Base-by-base conservation (phyloP, 495 filamentous ascomycete genomes). In the Penicillium diatomitis region DNA sequence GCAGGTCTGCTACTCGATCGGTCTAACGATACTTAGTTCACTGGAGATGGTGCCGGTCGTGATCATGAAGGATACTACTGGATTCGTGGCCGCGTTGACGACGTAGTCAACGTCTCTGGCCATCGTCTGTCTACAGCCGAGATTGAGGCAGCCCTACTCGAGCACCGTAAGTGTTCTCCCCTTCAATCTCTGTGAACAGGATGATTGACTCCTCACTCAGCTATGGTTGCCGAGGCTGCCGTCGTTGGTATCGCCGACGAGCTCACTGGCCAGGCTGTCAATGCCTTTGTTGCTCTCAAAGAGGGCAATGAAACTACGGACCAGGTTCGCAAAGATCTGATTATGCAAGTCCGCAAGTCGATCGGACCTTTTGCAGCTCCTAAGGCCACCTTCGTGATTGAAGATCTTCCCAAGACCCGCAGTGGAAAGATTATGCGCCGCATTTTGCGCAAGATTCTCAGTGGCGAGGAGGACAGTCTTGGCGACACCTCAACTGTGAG, bases 1-100 rank as follows among this genome's bases (percentile, higher is more conserved):
- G 20, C 20, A 20, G 20, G 20, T 20, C 20, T 20, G 20, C 1
- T 20, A 20, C 20, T 20, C 20, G 20, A 20, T 20, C 20, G 20
- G 20, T 0, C 20, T 20, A 20, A 20, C 20, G 20, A 20, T 20
- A 20, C 40, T 4, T 58, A 95, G 88, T 98, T 97, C 79, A 99
- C 94, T 28, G 92, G 92, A 53, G 92, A 99, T 66, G 94, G 94
- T 57, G 92, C 94, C 49, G 94, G 87, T 53, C 86, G 94, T 60
- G 92, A 99, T 66, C 88, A 96, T 69, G 94, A 99, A 55, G 92
- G 92, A 44, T 97, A 97, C 75, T 97, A 97, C 80, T 97, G 94
- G 94, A 97, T 99, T 68, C 90, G 94, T 49, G 94, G 92, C 42
- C 88, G 92, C 72, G 92, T 97, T 31, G 92, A 99, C 62, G 92